These are phyloP conservation scores for Penicillium sp. DNA, from an alignment of 2,329 filamentous ascomycete species.

Conservation along the genomic window DNA sequence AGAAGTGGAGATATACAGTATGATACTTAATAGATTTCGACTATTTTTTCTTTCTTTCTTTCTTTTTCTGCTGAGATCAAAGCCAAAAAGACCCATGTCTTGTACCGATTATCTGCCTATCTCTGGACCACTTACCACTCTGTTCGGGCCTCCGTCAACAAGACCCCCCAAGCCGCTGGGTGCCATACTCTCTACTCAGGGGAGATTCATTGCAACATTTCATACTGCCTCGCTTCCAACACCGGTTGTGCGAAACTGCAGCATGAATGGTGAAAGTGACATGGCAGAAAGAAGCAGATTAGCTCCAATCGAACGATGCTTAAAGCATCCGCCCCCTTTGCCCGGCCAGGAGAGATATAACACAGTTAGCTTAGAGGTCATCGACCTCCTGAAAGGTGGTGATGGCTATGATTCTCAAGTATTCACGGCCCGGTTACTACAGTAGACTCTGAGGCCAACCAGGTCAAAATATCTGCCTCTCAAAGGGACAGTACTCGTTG, in stretches of 20 bases:
- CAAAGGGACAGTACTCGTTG: constrained; percentile 12
- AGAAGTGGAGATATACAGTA: background rate
- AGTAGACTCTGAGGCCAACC: background rate
- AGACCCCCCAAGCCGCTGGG: background rate
- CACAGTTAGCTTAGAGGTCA: constrained; percentile 13
- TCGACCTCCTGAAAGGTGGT: constrained; percentile 12
- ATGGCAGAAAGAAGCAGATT: constrained; percentile 10
- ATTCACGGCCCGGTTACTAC: constrained; percentile 12
- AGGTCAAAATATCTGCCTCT: constrained; percentile 2
- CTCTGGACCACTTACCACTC: background rate
- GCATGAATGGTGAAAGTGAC: constrained; percentile 7
- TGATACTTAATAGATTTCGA: background rate
- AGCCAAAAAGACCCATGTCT: too few relatives aligned
- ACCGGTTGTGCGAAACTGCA: constrained; percentile 5
- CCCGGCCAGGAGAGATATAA: constrained; percentile 8
- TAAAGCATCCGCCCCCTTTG: constrained; percentile 16
- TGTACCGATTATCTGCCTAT: background rate
- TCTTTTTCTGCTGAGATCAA: background rate
- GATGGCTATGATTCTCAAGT: constrained; percentile 16
- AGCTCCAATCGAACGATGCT: constrained; percentile 13
- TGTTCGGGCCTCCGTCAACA: constrained; percentile 5
- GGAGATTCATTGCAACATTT: constrained; percentile 14
- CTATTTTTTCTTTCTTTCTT: background rate
- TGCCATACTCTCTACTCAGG: constrained; percentile 14
- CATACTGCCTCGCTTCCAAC: constrained; percentile 14